phyloP scores from a whole-genome alignment of 2,329 filamentous ascomycete genomes.

The Paraphaeosphaeria minitans region DNA sequence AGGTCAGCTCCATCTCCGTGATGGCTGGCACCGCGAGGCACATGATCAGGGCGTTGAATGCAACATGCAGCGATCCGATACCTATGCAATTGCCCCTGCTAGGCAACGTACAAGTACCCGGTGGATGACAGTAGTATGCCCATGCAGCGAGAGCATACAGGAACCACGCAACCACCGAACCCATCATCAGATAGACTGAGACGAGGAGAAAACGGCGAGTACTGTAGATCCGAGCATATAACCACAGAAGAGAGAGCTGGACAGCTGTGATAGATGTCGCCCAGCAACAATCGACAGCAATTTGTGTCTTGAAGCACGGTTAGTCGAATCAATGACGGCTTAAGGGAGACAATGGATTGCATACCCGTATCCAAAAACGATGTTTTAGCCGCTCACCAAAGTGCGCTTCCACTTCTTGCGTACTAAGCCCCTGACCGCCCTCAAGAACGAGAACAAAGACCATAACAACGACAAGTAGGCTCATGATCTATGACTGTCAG shows the following conservation, averaged over 20 bases:
- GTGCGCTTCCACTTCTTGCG: constrained; percentile 16
- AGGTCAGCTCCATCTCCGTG: constrained; percentile 15
- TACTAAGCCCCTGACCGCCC: constrained; percentile 24
- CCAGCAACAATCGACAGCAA: constrained; percentile 29
- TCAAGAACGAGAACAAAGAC: constrained; percentile 24
- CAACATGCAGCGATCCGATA: constrained; percentile 27
- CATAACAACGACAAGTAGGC: constrained; percentile 23
- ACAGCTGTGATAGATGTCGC: constrained; percentile 26
- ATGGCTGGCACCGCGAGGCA: constrained; percentile 21
- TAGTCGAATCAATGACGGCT: constrained; percentile 4
- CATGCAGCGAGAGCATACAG: constrained; percentile 22
- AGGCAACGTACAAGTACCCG: constrained; percentile 21
- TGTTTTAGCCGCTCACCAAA: constrained; percentile 15
- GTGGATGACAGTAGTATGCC: constrained; percentile 26
- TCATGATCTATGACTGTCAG: constrained; percentile 22
- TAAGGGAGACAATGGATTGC: background rate
- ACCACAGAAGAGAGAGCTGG: constrained; percentile 24
- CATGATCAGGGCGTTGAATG: constrained; percentile 23
- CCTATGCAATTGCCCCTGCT: constrained; percentile 23
- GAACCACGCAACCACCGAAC: constrained; percentile 20
- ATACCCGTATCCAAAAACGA: constrained; percentile 21
- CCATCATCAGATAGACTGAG: constrained; percentile 20
- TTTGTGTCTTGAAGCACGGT: constrained; percentile 21
- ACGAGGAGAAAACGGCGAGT: constrained; percentile 12
- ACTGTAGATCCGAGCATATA: constrained; percentile 26